Evolutionary conservation across 208 protist genomes (phyloP), one percentile per base, ranked within the genome.

Genomic region (Trypanosomatidae sp.): DNA sequence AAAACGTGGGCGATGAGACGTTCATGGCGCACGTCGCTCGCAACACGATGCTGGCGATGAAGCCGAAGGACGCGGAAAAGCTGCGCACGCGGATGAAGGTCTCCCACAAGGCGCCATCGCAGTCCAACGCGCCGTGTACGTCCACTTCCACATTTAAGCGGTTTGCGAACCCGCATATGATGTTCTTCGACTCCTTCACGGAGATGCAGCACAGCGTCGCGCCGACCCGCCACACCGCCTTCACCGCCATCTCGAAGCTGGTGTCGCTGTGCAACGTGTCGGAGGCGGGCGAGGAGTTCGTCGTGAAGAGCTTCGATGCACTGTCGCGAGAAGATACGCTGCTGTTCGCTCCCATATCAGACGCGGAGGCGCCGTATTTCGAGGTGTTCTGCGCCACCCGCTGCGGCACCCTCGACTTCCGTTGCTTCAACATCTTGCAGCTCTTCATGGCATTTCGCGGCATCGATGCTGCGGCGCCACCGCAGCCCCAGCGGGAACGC

Each of bases 151-250:
- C 52, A 0, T 78, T 70, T 28, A 65, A 36, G 46, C 64, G 71
- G 0, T 74, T 76, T 44, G 6, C 50, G 5, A 83, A 70, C 49
- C 91, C 91, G 19, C 59, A 64, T 56, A 95, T 95, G 91, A 52
- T 76, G 10, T 76, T 87, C 55, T 95, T 95, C 76, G 41, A 74
- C 55, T 95, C 91, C 0, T 95, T 95, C 79, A 88, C 86, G 0
- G 87, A 95, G 49, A 95, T 95, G 91, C 86, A 93, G 67, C 83
- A 76, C 64, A 69, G 74, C 3, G 86, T 95, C 3, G 83, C 84
- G 17, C 91, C 91, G n/a, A 95, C 88, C 8, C 88, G 80, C 44
- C 70, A 88, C 50, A 62, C 49, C 58, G 76, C 83, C 17, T 95
- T 88, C 71, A 47, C 81, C 2, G 66, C 66, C 28, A 60, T 89